Evolutionary conservation across 371 early-diverging fungal genomes (phyloP).

Genomic region (Mortierella sp.): DNA sequence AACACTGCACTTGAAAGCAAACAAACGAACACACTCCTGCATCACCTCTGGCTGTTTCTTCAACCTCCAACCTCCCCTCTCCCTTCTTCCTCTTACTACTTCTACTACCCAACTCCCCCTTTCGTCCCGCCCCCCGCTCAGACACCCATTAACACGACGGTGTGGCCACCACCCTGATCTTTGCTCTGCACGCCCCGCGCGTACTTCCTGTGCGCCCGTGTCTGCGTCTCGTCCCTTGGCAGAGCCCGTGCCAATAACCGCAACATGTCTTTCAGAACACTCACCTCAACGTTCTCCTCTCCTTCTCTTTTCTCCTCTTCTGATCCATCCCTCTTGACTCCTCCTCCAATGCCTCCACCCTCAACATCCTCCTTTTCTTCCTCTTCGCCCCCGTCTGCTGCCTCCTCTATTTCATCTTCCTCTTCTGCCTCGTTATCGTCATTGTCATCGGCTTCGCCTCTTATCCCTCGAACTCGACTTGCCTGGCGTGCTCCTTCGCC

Average conservation of each 20-base stretch:
- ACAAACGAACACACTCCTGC: conserved; percentile 10
- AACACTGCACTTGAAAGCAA: neutral
- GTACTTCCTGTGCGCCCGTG: conserved; percentile 26
- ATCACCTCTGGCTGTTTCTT: neutral
- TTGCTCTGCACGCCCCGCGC: conserved; percentile 21
- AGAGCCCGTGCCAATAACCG: conserved; percentile 11
- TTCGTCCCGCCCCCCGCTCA: neutral
- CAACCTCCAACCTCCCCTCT: neutral
- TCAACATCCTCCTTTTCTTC: neutral
- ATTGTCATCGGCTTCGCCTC: neutral
- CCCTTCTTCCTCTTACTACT: neutral
- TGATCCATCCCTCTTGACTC: neutral
- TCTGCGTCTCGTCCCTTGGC: conserved; percentile 17
- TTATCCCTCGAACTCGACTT: conserved; percentile 15
- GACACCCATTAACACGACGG: neutral
- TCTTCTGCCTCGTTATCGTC: neutral
- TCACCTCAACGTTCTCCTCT: conserved; percentile 19
- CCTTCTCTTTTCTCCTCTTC: neutral
- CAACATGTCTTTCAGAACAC: conserved; percentile 21
- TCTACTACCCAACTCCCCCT: neutral
- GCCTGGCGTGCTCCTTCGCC: conserved; percentile 21
- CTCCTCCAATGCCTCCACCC: conserved; percentile 10
- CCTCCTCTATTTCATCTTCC: neutral
- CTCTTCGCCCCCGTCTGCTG: neutral
- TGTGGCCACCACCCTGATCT: conserved; percentile 11